Percentiles rank a stretch among this genome's conserved stretches.
Evolutionary conservation across 208 protist species (phyloP).

Genomic region (Porcisia hertigi): DNA sequence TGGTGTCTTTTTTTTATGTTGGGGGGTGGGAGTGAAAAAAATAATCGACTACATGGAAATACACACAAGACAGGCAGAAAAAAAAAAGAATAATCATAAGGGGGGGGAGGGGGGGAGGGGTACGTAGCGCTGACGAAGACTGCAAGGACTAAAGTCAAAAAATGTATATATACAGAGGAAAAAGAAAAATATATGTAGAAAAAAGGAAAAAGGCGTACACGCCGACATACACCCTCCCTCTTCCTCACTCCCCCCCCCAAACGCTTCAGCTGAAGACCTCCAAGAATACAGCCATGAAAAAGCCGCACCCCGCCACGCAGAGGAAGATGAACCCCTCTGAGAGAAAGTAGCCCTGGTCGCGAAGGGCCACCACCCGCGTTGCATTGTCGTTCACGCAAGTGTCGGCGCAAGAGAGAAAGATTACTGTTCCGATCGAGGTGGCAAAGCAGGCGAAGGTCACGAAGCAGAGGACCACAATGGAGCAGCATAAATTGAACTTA

Average conservation of each 20-base stretch:
- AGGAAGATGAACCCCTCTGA: slow-evolving; percentile 41
- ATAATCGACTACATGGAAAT: no score
- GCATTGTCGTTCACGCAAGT: slow-evolving; percentile 13
- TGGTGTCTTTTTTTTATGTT: no score
- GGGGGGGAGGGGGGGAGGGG: no score
- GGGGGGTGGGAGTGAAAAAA: no score
- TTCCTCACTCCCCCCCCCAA: not conserved
- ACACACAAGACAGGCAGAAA: no score
- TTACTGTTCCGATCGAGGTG: slow-evolving; percentile 10
- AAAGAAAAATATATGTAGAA: no score
- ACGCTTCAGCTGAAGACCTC: slow-evolving; percentile 20
- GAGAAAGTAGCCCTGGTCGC: slow-evolving; percentile 20
- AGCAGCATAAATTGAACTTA: slow-evolving; percentile 28
- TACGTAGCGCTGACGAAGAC: no score
- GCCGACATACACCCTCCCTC: no score
- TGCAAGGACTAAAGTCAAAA: no score
- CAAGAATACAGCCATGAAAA: slow-evolving; percentile 29
- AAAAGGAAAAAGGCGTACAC: no score
- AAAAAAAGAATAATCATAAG: no score
- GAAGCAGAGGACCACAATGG: slow-evolving; percentile 28
- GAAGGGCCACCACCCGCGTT: not conserved
- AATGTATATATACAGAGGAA: no score
- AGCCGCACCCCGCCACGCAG: slow-evolving; percentile 30
- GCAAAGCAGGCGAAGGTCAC: slow-evolving; percentile 16
- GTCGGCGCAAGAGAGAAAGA: slow-evolving; percentile 6